Percentiles rank a stretch among this genome's conserved stretches.
Evolutionary conservation across 176 grass and related monocot species (phyloP).

Genomic region (Triticum dicoccoides): DNA sequence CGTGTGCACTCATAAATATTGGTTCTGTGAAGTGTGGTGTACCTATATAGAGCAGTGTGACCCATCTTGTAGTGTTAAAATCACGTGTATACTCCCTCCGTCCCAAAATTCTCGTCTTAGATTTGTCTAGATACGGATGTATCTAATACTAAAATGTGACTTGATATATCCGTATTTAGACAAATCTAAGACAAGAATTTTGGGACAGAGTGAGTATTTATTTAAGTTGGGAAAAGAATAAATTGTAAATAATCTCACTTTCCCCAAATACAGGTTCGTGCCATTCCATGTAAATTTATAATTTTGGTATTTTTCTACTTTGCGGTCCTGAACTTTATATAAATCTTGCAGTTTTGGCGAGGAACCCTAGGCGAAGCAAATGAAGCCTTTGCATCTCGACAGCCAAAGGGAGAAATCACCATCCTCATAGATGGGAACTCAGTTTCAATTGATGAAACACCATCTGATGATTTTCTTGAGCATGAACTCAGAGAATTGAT

Average conservation of each 20-base stretch:
- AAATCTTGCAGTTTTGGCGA: constrained; percentile 80
- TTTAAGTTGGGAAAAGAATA: background rate
- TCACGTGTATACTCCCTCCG: background rate
- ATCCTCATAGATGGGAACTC: constrained; percentile 68
- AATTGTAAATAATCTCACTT: background rate
- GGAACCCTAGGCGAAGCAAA: constrained; percentile 83
- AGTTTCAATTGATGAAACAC: constrained; percentile 50
- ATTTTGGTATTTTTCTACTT: background rate
- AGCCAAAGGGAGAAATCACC: constrained; percentile 91
- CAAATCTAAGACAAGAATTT: too few species aligned
- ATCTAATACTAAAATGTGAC: too few species aligned
- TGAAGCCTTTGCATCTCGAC: constrained; percentile 51
- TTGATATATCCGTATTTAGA: too few species aligned
- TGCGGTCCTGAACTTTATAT: constrained; percentile 1
- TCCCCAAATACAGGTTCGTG: background rate
- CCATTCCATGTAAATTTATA: background rate
- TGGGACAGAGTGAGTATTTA: too few species aligned
- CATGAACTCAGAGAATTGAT: constrained; percentile 74
- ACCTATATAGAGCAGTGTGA: too few species aligned
- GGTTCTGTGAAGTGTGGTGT: too few species aligned
- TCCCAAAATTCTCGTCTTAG: too few species aligned
- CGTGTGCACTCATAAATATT: background rate
- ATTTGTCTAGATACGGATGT: too few species aligned
- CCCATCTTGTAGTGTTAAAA: background rate
- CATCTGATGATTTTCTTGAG: constrained; percentile 70